These are phyloP conservation scores for Xylaria sp. DNA, from an alignment of 2,329 filamentous ascomycete species.

Conservation along the genomic window DNA sequence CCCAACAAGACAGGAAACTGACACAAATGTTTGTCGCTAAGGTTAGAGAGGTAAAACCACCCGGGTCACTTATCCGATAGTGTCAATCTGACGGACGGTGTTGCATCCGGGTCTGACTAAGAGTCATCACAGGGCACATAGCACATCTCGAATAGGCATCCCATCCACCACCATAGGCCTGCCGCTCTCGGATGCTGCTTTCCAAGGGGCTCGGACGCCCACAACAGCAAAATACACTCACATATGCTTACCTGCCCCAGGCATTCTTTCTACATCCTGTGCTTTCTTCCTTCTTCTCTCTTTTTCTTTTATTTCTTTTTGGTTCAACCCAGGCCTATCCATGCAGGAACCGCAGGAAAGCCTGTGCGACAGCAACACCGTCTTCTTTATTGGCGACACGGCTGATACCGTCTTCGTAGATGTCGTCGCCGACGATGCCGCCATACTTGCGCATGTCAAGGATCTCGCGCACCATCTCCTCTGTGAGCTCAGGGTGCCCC, in stretches of 20 bases:
- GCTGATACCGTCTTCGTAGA: constrained; percentile 74
- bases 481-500: constrained; percentile 86
- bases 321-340: constrained; percentile 54
- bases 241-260: constrained; percentile 18
- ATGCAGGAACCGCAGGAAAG: constrained; percentile 80
- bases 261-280: constrained; percentile 1
- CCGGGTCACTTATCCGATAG: constrained; percentile 10
- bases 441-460: constrained; percentile 69
- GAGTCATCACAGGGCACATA: constrained; percentile 26
- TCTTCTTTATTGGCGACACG: constrained; percentile 77
- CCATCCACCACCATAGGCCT: background rate
- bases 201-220: constrained; percentile 2
- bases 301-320: constrained; percentile 1
- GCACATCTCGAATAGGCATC: constrained; percentile 15
- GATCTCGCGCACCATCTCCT: constrained; percentile 75
- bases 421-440: constrained; percentile 75
- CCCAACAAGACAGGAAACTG: constrained; percentile 14
- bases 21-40: constrained; percentile 14
- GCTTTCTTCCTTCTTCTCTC: background rate
- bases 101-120: constrained; percentile 38
- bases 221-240: constrained; percentile 21
- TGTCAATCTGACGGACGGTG: constrained; percentile 18
- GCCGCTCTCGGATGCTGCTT: constrained; percentile 20
- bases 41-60: background rate
- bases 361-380: constrained; percentile 77